phyloP scores from a whole-genome alignment of 2,329 filamentous ascomycete species.

The Pseudodiploospora longispora region DNA sequence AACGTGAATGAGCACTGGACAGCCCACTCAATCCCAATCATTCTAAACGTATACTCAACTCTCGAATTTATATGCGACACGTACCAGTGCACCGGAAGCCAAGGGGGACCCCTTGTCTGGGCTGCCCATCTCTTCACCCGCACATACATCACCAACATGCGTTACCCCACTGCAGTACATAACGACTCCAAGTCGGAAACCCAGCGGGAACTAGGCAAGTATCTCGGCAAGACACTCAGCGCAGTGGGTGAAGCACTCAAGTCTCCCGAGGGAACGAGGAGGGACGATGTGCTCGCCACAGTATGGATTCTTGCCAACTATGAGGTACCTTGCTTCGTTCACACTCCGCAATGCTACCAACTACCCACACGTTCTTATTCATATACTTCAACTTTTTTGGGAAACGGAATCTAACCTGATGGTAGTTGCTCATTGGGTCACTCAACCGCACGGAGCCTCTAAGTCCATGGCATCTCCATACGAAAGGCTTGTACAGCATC shows the following conservation, averaged over 20 bases:
- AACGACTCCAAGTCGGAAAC: slow-evolving; percentile 17
- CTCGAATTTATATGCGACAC: slow-evolving; percentile 25
- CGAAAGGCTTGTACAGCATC: slow-evolving; percentile 27
- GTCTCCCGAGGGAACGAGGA: slow-evolving; percentile 17
- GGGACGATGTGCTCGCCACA: slow-evolving; percentile 30
- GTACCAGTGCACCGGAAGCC: slow-evolving; percentile 14
- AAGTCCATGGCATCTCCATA: slow-evolving; percentile 31
- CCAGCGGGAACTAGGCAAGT: slow-evolving; percentile 24
- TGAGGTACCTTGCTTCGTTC: slow-evolving; percentile 19
- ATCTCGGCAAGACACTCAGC: slow-evolving; percentile 29
- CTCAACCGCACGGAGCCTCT: slow-evolving; percentile 16
- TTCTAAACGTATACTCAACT: slow-evolving; percentile 29
- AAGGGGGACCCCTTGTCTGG: slow-evolving; percentile 29
- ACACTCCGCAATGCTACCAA: background rate
- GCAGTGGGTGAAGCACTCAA: slow-evolving; percentile 30
- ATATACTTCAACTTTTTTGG: too few relatives aligned
- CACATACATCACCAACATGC: slow-evolving; percentile 30
- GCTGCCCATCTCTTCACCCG: slow-evolving; percentile 32
- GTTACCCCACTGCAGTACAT: slow-evolving; percentile 22
- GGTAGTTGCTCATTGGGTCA: slow-evolving; percentile 30
- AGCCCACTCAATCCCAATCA: slow-evolving; percentile 28
- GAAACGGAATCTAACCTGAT: slow-evolving; percentile 7
- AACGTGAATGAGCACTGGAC: slow-evolving; percentile 30
- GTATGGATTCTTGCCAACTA: slow-evolving; percentile 34
- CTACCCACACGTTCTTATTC: too few relatives aligned